These are phyloP conservation scores for Kockovaella imperatae DNA, from an alignment of 768 basidiomycete species.

Conservation along the genomic window DNA sequence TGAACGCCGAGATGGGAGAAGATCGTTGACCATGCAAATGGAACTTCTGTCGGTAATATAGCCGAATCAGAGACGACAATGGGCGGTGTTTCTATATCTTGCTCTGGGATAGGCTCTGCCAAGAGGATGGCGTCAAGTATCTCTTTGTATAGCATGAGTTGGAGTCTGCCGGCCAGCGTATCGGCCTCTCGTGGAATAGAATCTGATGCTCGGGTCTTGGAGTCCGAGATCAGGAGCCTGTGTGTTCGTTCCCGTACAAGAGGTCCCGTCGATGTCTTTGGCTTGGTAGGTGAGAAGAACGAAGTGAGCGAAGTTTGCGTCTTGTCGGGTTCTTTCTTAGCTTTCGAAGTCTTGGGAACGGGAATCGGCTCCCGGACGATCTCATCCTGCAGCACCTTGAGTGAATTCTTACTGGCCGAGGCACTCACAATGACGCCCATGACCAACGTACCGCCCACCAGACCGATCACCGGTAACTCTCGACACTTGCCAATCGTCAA, in stretches of 20 bases:
- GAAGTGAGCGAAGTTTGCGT: slow-evolving; percentile 23
- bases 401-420: neutral
- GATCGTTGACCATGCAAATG: slow-evolving; percentile 25
- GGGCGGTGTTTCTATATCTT: no score
- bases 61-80: no score
- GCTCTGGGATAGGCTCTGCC: neutral
- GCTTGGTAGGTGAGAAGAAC: slow-evolving; percentile 23
- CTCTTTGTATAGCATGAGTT: slow-evolving; percentile 47
- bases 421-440: slow-evolving; percentile 59
- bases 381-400: slow-evolving; percentile 36
- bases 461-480: slow-evolving; percentile 76
- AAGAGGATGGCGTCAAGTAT: slow-evolving; percentile 38
- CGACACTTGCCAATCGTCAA: slow-evolving; percentile 50
- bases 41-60: slow-evolving; percentile 10
- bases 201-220: slow-evolving; percentile 41
- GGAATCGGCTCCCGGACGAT: slow-evolving; percentile 34
- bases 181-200: slow-evolving; percentile 41
- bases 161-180: slow-evolving; percentile 38
- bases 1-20: slow-evolving; percentile 35
- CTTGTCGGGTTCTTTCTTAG: neutral
- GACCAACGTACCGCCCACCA: slow-evolving; percentile 59
- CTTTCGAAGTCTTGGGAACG: neutral
- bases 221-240: slow-evolving; percentile 42
- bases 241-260: slow-evolving; percentile 17
- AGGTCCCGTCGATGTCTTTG: neutral